A percentile compares a stretch with the other conserved stretches of the same genome.
Conservation (phyloP, 768 basidiomycete genomes). For the Phaeotremella skinneri region DNA sequence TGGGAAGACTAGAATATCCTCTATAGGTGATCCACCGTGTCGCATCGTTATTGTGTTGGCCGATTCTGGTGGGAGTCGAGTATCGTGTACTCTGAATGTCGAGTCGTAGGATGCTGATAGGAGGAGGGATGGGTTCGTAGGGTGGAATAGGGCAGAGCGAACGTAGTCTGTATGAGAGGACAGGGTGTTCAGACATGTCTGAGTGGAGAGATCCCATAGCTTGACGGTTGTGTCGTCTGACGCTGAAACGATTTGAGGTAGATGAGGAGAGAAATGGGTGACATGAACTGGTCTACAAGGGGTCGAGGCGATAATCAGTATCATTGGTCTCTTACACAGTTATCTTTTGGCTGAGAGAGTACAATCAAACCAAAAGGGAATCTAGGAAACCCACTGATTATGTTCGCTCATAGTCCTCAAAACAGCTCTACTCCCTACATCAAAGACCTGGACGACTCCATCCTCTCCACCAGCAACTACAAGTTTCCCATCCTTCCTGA, state of each 20-base stretch:
- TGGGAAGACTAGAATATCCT: conserved; percentile 88
- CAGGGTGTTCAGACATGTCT: conserved; percentile 74
- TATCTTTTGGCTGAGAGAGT: too few species aligned
- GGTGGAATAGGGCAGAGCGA: conserved; percentile 82
- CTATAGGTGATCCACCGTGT: conserved; percentile 65
- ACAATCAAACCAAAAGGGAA: background rate
- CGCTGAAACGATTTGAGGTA: conserved; percentile 82
- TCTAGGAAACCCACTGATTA: conserved; percentile 62
- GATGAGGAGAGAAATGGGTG: conserved; percentile 79
- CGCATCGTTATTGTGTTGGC: conserved; percentile 61
- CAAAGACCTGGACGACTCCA: conserved; percentile 85
- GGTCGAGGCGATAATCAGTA: background rate
- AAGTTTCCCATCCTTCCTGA: conserved; percentile 89
- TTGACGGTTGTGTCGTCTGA: conserved; percentile 94
- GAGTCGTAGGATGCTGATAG: conserved; percentile 94
- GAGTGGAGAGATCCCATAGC: conserved; percentile 92
- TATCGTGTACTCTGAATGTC: conserved; percentile 82
- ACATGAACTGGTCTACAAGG: conserved; percentile 74
- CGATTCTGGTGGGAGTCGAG: conserved; percentile 54
- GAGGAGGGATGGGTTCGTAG: conserved; percentile 75
- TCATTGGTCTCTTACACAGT: background rate
- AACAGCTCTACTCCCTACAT: conserved; percentile 88
- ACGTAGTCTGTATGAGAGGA: conserved; percentile 90
- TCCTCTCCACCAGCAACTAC: conserved; percentile 93
- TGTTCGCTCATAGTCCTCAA: conserved; percentile 87